Percentiles rank a stretch among this genome's conserved stretches.
Conservation (phyloP, 768 basidiomycete genomes). For the Kwoniella botswanensis region DNA sequence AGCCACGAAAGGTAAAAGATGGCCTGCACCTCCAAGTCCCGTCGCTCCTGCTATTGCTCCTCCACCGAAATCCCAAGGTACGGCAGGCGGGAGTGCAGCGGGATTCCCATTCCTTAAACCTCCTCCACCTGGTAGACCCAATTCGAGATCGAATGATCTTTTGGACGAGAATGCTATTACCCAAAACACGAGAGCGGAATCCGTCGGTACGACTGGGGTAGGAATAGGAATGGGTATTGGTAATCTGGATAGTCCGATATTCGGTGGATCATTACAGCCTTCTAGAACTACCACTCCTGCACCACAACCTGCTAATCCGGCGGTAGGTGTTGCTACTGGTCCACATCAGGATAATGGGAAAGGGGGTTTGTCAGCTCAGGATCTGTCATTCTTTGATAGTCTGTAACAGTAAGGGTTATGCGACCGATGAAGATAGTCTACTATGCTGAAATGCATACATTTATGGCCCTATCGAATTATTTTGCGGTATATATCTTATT, state of each 20-base stretch:
- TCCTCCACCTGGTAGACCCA: slow-evolving; percentile 42
- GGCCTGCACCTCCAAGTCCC: slow-evolving; percentile 51
- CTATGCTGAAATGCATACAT: too few species aligned
- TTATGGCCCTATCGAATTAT: too few species aligned
- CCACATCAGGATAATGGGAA: slow-evolving; percentile 31
- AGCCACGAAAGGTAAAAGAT: slow-evolving; percentile 39
- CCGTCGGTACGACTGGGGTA: background rate
- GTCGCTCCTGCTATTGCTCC: slow-evolving; percentile 42
- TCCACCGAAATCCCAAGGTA: slow-evolving; percentile 28
- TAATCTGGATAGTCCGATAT: slow-evolving; percentile 4
- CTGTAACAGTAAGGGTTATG: slow-evolving; percentile 57
- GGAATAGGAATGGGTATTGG: slow-evolving; percentile 11
- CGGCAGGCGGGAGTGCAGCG: background rate
- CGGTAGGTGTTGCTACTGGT: background rate
- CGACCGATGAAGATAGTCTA: too few species aligned
- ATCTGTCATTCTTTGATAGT: slow-evolving; percentile 86
- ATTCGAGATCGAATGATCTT: slow-evolving; percentile 17
- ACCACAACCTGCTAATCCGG: background rate
- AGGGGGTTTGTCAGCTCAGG: slow-evolving; percentile 78
- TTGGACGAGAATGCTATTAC: slow-evolving; percentile 5
- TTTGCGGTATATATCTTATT: too few species aligned
- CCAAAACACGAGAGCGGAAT: background rate
- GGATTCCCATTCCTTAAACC: slow-evolving; percentile 42
- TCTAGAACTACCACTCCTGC: background rate
- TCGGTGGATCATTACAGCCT: slow-evolving; percentile 11